Percentiles rank a stretch among this genome's conserved stretches.
Conservation (phyloP, 768 basidiomycete genomes). For the Lyophyllum atratum region DNA sequence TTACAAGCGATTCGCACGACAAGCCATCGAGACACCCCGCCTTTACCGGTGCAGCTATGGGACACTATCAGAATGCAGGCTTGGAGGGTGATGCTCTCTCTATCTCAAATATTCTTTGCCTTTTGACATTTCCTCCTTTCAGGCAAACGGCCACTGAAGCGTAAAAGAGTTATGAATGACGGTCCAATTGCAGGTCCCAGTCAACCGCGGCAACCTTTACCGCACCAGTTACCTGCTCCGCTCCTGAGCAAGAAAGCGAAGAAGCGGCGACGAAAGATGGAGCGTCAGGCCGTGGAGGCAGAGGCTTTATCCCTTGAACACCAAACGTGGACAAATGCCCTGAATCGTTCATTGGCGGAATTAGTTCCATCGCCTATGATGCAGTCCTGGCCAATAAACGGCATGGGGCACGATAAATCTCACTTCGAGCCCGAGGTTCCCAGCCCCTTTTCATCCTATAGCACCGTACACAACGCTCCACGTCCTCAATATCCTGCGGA, state of each 20-base stretch:
- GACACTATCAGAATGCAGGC: background rate
- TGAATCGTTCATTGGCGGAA: conserved; percentile 3
- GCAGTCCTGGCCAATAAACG: background rate
- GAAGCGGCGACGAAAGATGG: conserved; percentile 39
- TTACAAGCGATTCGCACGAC: conserved; percentile 4
- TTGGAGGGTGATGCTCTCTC: conserved; percentile 4
- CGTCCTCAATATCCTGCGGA: conserved; percentile 8
- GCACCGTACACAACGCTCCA: conserved; percentile 1
- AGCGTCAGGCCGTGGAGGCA: conserved; percentile 31
- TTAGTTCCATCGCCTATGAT: background rate
- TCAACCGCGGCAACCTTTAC: conserved; percentile 4
- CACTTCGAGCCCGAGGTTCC: background rate
- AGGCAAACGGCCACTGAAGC: conserved; percentile 12
- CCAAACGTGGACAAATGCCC: conserved; percentile 7
- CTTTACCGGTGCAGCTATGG: background rate
- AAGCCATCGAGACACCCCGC: conserved; percentile 1
- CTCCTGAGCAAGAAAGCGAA: conserved; percentile 37
- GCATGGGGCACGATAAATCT: background rate
- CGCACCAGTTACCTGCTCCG: background rate
- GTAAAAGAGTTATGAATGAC: conserved; percentile 12
- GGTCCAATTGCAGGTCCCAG: conserved; percentile 7
- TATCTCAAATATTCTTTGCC: background rate
- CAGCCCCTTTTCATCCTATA: conserved; percentile 15
- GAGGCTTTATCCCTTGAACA: conserved; percentile 19
- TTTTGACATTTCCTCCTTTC: background rate